A percentile compares a stretch with the other conserved stretches of the same genome.
Conservation (phyloP, 345 rosid species). For the Acer yangbiense region DNA sequence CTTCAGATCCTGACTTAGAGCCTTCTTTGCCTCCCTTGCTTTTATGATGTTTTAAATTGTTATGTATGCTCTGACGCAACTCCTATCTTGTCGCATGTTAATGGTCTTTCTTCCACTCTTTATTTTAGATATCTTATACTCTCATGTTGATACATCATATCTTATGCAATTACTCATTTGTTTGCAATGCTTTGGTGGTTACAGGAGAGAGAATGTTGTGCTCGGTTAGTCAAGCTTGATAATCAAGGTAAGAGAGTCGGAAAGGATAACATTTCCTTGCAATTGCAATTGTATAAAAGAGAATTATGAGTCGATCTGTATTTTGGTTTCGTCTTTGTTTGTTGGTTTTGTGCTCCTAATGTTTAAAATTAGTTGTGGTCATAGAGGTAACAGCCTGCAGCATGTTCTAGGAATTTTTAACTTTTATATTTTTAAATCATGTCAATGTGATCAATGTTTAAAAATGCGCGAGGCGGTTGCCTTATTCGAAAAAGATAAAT, state of each 20-base stretch:
- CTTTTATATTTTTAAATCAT: not conserved
- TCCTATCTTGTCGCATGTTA: not conserved
- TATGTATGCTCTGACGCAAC: not conserved
- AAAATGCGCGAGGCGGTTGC: too few species aligned
- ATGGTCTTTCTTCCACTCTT: not conserved
- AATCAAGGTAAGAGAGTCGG: slow-evolving; percentile 35
- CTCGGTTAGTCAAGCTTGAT: slow-evolving; percentile 41
- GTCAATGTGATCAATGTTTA: not conserved
- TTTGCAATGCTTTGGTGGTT: slow-evolving; percentile 5
- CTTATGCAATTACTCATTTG: slow-evolving; percentile 12
- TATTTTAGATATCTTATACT: not conserved
- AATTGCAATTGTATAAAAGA: not conserved
- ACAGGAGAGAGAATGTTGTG: slow-evolving; percentile 41
- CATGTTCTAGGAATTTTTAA: not conserved
- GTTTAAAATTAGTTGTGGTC: not conserved
- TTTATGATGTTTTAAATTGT: slow-evolving; percentile 4
- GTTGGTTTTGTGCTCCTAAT: not conserved
- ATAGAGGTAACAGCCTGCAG: not conserved
- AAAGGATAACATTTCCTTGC: not conserved
- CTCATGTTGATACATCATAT: not conserved
- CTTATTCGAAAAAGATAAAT: too few species aligned
- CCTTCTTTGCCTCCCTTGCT: not conserved
- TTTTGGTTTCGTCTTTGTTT: slow-evolving; percentile 4
- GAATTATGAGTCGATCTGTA: not conserved
- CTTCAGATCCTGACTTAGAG: not conserved